Percentiles rank a stretch among this genome's conserved stretches.
Evolutionary conservation across 2,329 filamentous ascomycete genomes (phyloP).

Genomic region (Cladobotryum mycophilum): DNA sequence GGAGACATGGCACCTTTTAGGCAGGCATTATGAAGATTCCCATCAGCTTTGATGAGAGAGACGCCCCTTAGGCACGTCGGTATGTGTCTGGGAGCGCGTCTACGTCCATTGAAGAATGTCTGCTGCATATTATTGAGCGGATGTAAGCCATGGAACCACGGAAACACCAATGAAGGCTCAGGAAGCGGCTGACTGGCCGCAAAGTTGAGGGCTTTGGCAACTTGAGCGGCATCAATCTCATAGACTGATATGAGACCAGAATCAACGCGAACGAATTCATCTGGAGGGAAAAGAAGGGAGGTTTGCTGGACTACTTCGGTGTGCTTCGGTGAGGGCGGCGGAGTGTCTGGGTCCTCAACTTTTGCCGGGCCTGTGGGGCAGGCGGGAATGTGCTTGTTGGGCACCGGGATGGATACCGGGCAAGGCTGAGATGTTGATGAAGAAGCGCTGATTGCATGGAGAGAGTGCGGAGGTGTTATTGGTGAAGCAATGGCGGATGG

Average conservation of each 20-base stretch:
- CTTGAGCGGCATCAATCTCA: slow-evolving; percentile 60
- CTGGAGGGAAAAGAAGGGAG: slow-evolving; percentile 71
- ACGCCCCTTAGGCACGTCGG: slow-evolving; percentile 69
- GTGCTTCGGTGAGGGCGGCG: slow-evolving; percentile 59
- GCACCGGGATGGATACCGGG: slow-evolving; percentile 45
- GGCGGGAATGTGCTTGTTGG: slow-evolving; percentile 86
- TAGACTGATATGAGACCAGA: slow-evolving; percentile 58
- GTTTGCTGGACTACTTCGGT: slow-evolving; percentile 48
- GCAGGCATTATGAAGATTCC: slow-evolving; percentile 65
- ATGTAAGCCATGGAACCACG: slow-evolving; percentile 92
- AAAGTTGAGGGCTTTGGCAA: slow-evolving; percentile 70
- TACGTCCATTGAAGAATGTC: slow-evolving; percentile 78
- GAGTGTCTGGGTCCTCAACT: slow-evolving; percentile 51
- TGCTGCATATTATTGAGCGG: slow-evolving; percentile 83
- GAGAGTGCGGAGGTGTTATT: slow-evolving; percentile 35
- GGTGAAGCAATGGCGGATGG: slow-evolving; percentile 34
- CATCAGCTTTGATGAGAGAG: slow-evolving; percentile 82
- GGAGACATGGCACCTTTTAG: slow-evolving; percentile 83
- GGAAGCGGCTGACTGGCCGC: slow-evolving; percentile 74
- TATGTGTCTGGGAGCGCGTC: slow-evolving; percentile 64
- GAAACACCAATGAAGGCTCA: slow-evolving; percentile 80
- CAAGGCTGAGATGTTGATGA: slow-evolving; percentile 18
- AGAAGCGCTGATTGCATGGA: slow-evolving; percentile 24
- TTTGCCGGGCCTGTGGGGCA: slow-evolving; percentile 72
- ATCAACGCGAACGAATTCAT: slow-evolving; percentile 49